Evolutionary conservation across 2,329 filamentous ascomycete genomes (phyloP).

Genomic region (Monosporascus sp.): DNA sequence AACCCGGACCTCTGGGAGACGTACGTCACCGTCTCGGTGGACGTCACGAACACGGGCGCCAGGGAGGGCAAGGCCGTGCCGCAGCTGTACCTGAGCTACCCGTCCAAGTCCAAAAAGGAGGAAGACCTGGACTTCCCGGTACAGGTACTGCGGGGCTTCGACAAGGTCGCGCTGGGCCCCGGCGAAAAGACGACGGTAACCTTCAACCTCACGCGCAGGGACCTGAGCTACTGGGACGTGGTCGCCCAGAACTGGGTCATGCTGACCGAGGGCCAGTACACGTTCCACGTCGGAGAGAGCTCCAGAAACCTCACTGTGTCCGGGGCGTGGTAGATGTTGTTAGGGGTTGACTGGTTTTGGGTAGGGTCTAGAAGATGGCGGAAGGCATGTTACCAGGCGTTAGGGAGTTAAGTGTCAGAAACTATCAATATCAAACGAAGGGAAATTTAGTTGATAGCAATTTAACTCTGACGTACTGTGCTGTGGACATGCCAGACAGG

Average conservation of each 20-base stretch:
- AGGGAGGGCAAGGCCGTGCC: constrained; percentile 38
- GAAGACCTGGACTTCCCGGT: constrained; percentile 56
- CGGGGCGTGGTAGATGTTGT: constrained; percentile 13
- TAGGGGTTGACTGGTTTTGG: background rate
- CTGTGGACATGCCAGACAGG: too few species aligned
- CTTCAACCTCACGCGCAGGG: constrained; percentile 59
- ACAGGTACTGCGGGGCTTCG: constrained; percentile 66
- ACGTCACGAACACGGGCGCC: constrained; percentile 50
- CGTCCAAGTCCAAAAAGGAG: constrained; percentile 15
- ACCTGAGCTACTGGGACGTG: constrained; percentile 70
- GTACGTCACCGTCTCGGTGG: constrained; percentile 44
- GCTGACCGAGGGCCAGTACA: constrained; percentile 40
- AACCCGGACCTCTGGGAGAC: constrained; percentile 61
- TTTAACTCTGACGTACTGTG: too few species aligned
- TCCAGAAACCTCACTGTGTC: constrained; percentile 23
- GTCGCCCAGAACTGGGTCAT: constrained; percentile 65
- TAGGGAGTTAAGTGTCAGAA: too few species aligned
- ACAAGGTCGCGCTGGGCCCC: constrained; percentile 57
- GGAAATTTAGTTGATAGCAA: too few species aligned
- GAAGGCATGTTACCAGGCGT: too few species aligned
- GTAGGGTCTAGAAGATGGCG: too few species aligned
- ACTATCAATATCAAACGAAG: too few species aligned
- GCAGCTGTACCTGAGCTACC: constrained; percentile 44
- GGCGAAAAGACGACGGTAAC: constrained; percentile 50
- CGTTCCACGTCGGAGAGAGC: constrained; percentile 33